Evolutionary conservation across 1,284 basidiomycete species (phyloP).

Genomic region (Apiotrichum domesticum): DNA sequence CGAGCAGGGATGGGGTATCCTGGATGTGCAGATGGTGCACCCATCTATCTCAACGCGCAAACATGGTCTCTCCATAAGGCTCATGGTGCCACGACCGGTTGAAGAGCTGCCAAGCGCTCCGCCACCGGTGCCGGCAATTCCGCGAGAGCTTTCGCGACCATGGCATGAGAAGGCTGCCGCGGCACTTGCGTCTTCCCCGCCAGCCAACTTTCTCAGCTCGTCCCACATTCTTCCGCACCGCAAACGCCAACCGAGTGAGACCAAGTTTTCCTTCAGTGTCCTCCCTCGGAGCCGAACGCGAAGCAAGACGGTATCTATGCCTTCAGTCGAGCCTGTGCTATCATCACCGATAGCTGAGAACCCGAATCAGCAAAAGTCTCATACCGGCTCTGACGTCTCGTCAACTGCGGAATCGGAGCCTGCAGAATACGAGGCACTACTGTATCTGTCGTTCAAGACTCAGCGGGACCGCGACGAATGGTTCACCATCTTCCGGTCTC

Average conservation of each 20-base stretch:
- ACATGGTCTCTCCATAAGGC: slow-evolving; percentile 7
- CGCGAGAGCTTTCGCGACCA: not conserved
- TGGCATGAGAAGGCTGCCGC: not conserved
- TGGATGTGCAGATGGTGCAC: slow-evolving; percentile 18
- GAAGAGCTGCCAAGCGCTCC: not conserved
- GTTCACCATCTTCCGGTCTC: slow-evolving; percentile 13
- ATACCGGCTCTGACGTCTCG: not conserved
- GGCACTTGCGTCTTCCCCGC: not conserved
- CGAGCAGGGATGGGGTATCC: slow-evolving; percentile 4
- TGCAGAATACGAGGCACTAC: not conserved
- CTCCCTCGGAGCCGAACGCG: not conserved
- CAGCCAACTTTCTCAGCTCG: not conserved
- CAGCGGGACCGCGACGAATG: slow-evolving; percentile 16
- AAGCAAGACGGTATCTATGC: slow-evolving; percentile 10
- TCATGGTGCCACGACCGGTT: not conserved
- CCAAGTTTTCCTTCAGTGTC: not conserved
- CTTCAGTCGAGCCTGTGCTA: not conserved
- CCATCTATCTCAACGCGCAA: slow-evolving; percentile 6
- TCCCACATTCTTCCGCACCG: not conserved
- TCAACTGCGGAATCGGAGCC: not conserved
- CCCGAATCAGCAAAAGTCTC: not conserved
- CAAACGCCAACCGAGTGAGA: slow-evolving; percentile 6
- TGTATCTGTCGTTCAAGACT: slow-evolving; percentile 11
- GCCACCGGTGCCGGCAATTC: not conserved
- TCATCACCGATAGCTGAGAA: not conserved